These are phyloP conservation scores for Eimeria brunetti DNA, from an alignment of 169 alveolate species.

Conservation along the genomic window DNA sequence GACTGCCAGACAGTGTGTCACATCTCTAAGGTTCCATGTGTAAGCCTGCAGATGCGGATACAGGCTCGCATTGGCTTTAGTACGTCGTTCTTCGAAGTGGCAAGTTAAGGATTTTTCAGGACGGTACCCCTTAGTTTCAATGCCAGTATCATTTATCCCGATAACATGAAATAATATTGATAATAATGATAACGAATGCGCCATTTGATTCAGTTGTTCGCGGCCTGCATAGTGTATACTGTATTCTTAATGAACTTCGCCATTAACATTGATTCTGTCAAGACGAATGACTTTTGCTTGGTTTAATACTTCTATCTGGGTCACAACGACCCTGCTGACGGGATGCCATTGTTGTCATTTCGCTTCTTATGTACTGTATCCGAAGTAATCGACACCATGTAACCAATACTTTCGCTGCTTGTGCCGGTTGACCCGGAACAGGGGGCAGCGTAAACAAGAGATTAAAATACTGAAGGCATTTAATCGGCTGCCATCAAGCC, in stretches of 20 bases:
- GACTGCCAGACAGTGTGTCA: not conserved
- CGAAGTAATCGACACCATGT: not conserved
- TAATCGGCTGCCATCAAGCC: not conserved
- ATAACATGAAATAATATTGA: too few relatives aligned
- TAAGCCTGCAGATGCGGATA: not conserved
- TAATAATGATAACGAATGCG: too few relatives aligned
- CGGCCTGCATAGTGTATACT: not conserved
- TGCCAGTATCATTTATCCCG: too few relatives aligned
- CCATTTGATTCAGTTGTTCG: too few relatives aligned
- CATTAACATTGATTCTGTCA: too few relatives aligned
- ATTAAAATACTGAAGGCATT: not conserved
- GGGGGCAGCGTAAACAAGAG: not conserved
- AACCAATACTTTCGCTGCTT: not conserved
- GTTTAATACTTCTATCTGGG: not conserved
- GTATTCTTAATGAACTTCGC: not conserved
- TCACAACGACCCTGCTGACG: not conserved
- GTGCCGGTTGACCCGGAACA: not conserved
- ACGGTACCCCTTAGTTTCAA: too few relatives aligned
- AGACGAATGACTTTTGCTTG: not conserved
- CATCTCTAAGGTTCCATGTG: not conserved
- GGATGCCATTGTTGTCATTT: not conserved
- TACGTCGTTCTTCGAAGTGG: too few relatives aligned
- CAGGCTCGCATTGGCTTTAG: not conserved
- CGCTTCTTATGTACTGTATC: not conserved
- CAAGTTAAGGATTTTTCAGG: too few relatives aligned